A percentile compares a stretch with the other conserved stretches of the same genome.
phyloP scores from a whole-genome alignment of 495 filamentous ascomycete species.

The Entonaema liquescens region DNA sequence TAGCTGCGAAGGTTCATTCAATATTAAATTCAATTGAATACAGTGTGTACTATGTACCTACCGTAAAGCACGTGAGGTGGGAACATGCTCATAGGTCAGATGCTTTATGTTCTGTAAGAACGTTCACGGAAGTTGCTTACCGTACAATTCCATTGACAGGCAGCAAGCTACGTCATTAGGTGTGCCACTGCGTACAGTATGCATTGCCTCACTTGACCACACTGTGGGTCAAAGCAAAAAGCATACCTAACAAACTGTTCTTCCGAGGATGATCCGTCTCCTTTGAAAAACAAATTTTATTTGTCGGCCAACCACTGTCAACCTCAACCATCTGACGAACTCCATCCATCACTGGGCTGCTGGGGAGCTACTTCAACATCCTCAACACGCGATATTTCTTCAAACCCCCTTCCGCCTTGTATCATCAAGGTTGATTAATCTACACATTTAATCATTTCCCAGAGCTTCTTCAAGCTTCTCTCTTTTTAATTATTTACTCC shows the following conservation, averaged over 20 bases:
- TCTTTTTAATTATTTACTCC: constrained; percentile 35
- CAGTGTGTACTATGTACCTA: too few relatives aligned
- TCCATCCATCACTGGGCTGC: constrained; percentile 12
- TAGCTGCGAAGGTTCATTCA: not conserved
- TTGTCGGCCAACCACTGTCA: constrained; percentile 30
- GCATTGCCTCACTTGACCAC: not conserved
- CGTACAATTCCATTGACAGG: constrained; percentile 4
- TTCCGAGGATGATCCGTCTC: constrained; percentile 24
- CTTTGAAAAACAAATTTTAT: constrained; percentile 39
- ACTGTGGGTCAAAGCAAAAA: constrained; percentile 14
- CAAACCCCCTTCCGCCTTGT: constrained; percentile 16
- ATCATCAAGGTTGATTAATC: constrained; percentile 30
- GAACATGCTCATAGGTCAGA: too few relatives aligned
- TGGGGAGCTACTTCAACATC: constrained; percentile 30
- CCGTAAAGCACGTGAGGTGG: too few relatives aligned
- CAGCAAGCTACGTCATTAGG: not conserved
- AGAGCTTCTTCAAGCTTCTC: constrained; percentile 8
- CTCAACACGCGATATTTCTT: constrained; percentile 22
- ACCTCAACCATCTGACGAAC: constrained; percentile 14
- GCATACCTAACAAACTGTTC: not conserved
- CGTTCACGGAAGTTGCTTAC: not conserved
- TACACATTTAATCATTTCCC: not conserved
- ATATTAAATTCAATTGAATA: too few relatives aligned
- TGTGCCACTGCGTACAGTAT: not conserved
- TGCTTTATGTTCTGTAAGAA: too few relatives aligned